These are phyloP conservation scores for Fusarium fracticaudum DNA, from an alignment of 2,329 filamentous ascomycete genomes.

Conservation along the genomic window DNA sequence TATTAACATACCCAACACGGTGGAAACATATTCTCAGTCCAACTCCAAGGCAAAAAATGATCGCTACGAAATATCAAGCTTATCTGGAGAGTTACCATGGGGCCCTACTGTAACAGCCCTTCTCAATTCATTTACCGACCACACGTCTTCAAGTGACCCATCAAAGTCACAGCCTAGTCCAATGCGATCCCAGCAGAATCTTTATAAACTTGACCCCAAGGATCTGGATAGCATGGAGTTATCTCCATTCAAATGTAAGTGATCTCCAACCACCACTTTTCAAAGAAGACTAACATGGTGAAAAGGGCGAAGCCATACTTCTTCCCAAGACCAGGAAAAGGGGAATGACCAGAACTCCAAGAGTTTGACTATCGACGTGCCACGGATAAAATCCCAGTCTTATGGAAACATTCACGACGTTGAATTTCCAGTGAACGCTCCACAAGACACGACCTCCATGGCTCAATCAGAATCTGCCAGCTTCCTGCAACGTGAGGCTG, in stretches of 20 bases:
- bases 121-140: slow-evolving; percentile 32
- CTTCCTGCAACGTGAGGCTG: slow-evolving; percentile 51
- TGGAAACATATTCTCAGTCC: neutral
- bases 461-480: slow-evolving; percentile 50
- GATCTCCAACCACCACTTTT: too few relatives aligned
- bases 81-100: slow-evolving; percentile 5
- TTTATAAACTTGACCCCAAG: slow-evolving; percentile 44
- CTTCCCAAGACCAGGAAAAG: slow-evolving; percentile 38
- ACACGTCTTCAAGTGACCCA: slow-evolving; percentile 48
- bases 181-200: slow-evolving; percentile 37
- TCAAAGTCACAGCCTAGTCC: slow-evolving; percentile 49
- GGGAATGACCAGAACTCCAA: slow-evolving; percentile 11
- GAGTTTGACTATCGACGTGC: neutral
- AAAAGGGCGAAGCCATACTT: slow-evolving; percentile 16
- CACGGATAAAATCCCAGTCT: neutral
- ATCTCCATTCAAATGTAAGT: slow-evolving; percentile 49
- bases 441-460: slow-evolving; percentile 14
- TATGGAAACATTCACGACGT: neutral
- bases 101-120: slow-evolving; percentile 21
- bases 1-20: neutral
- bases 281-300: neutral
- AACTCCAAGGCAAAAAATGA: neutral
- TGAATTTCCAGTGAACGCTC: neutral
- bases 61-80: neutral
- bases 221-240: slow-evolving; percentile 50